Evolutionary conservation across 768 basidiomycete species (phyloP).

Genomic region (Rhodotorula paludigena): DNA sequence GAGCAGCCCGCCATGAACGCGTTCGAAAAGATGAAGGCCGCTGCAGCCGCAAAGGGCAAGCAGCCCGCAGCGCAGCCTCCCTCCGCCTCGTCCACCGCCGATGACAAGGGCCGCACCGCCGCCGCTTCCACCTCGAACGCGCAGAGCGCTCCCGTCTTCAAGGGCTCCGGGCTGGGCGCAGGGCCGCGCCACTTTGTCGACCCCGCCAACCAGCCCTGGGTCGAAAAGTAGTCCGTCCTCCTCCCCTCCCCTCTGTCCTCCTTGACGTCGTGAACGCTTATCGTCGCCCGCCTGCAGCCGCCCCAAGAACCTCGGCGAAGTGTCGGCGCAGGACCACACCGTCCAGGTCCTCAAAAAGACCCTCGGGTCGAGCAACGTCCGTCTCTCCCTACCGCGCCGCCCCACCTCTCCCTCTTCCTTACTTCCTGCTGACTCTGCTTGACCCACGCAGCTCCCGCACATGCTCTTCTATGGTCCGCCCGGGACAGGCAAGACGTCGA

Average conservation of each 20-base stretch:
- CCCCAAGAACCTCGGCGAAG: constrained; percentile 95
- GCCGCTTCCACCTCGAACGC: not conserved
- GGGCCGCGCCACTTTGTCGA: constrained; percentile 50
- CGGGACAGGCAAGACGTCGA: constrained; percentile 96
- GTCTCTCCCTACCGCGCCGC: constrained; percentile 12
- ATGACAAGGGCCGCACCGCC: not conserved
- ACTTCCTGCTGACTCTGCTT: not conserved
- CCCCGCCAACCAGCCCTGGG: constrained; percentile 69
- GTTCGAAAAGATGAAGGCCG: constrained; percentile 29
- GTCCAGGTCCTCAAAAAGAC: constrained; percentile 87
- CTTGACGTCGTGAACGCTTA: not conserved
- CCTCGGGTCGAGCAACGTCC: constrained; percentile 82
- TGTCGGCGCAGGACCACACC: constrained; percentile 95
- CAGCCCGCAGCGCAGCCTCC: not conserved
- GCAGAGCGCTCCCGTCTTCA: constrained; percentile 13
- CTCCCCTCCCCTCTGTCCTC: not conserved
- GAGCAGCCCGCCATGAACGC: constrained; percentile 1
- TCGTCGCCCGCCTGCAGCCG: constrained; percentile 55
- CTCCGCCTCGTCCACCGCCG: not conserved
- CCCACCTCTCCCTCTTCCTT: not conserved
- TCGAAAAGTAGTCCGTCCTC: constrained; percentile 87
- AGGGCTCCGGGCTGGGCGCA: constrained; percentile 29
- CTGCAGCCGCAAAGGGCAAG: not conserved
- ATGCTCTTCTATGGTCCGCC: constrained; percentile 99
- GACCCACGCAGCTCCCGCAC: constrained; percentile 70